Conservation (phyloP, 306 rosid species). For the Vachellia pachyceras region DNA sequence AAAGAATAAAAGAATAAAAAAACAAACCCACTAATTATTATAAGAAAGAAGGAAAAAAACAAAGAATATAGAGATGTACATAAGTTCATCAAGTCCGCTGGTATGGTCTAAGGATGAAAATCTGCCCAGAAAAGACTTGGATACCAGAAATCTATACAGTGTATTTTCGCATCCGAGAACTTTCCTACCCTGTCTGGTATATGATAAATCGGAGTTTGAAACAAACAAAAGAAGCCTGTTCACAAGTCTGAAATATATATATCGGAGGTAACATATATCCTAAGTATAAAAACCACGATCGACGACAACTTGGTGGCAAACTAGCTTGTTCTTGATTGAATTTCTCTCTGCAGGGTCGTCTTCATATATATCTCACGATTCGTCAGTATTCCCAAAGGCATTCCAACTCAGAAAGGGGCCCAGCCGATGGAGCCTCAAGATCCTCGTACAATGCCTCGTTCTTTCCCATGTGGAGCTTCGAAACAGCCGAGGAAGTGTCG, state of each 20-base stretch:
- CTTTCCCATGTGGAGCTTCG: slow-evolving; percentile 53
- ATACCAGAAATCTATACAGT: slow-evolving; percentile 55
- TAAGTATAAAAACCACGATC: slow-evolving; percentile 2
- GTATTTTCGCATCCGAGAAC: slow-evolving; percentile 44
- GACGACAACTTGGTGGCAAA: slow-evolving; percentile 21
- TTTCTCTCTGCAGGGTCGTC: neutral
- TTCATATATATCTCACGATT: neutral
- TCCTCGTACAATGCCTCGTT: slow-evolving; percentile 49
- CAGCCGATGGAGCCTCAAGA: slow-evolving; percentile 52
- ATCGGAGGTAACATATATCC: slow-evolving; percentile 27
- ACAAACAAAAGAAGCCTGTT: neutral
- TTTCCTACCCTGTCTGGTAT: slow-evolving; percentile 37
- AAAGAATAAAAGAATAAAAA: slow-evolving; percentile 30
- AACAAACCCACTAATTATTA: slow-evolving; percentile 47
- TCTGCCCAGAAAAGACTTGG: slow-evolving; percentile 43
- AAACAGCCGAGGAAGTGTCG: slow-evolving; percentile 65
- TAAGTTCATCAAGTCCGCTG: slow-evolving; percentile 48
- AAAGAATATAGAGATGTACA: slow-evolving; percentile 60
- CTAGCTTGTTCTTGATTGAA: slow-evolving; percentile 10
- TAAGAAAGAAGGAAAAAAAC: slow-evolving; percentile 29
- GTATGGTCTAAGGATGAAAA: slow-evolving; percentile 41
- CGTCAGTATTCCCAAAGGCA: slow-evolving; percentile 65
- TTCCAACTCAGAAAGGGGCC: slow-evolving; percentile 59
- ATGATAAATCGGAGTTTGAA: slow-evolving; percentile 29
- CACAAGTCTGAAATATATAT: slow-evolving; percentile 14